These are phyloP conservation scores for Apiospora sp. DNA, from an alignment of 2,329 filamentous ascomycete genomes.

Conservation along the genomic window DNA sequence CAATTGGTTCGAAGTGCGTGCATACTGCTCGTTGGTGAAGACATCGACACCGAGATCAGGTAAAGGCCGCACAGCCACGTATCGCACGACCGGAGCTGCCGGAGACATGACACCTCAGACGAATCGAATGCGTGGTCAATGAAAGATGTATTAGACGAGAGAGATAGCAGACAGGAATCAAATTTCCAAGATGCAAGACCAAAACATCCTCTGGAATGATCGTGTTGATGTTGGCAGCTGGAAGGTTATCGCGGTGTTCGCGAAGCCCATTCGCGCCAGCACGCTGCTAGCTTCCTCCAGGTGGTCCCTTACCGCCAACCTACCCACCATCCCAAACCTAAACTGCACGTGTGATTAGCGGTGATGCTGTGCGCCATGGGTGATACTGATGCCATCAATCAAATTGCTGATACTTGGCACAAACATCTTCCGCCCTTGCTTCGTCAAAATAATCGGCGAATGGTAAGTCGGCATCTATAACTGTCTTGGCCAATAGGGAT, in stretches of 20 bases:
- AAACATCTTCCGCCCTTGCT: neutral
- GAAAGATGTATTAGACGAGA: too few species aligned
- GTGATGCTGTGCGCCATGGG: neutral
- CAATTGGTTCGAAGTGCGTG: neutral
- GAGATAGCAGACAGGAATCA: too few species aligned
- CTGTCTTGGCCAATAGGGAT: neutral
- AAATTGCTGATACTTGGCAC: neutral
- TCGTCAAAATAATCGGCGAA: neutral
- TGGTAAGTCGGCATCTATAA: too few species aligned
- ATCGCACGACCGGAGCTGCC: neutral
- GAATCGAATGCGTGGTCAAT: too few species aligned
- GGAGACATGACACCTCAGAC: neutral
- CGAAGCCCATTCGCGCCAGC: too few species aligned
- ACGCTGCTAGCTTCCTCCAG: too few species aligned
- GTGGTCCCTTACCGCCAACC: too few species aligned
- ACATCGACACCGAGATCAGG: neutral
- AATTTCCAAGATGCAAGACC: too few species aligned
- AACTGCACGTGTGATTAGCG: neutral
- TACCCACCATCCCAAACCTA: too few species aligned
- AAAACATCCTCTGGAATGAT: too few species aligned
- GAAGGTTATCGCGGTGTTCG: neutral
- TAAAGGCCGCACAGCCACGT: neutral
- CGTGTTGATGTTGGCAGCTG: neutral
- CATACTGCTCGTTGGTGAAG: neutral
- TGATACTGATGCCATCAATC: neutral